Evolutionary conservation across 371 early-diverging fungal genomes (phyloP).

Genomic region (Mortierella sp.): DNA sequence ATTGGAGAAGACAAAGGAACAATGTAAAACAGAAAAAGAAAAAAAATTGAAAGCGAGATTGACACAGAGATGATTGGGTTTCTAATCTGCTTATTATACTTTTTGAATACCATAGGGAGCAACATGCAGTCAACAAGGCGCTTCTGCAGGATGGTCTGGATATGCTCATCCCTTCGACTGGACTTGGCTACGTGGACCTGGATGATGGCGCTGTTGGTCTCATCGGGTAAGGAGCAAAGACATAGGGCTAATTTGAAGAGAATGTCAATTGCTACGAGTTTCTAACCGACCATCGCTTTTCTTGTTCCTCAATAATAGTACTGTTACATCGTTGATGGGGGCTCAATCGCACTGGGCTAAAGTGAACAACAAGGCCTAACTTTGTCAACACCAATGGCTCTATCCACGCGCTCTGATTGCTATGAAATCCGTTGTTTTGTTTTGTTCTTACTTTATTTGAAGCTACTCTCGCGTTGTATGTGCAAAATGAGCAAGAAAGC

Average conservation of each 20-base stretch:
- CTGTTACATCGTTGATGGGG: slow-evolving; percentile 54
- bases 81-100: background rate
- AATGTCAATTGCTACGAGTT: background rate
- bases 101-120: slow-evolving; percentile 59
- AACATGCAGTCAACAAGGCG: slow-evolving; percentile 60
- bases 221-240: slow-evolving; percentile 68
- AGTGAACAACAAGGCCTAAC: slow-evolving; percentile 33
- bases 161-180: slow-evolving; percentile 68
- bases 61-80: background rate
- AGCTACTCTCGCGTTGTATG: background rate
- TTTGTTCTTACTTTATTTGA: background rate
- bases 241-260: background rate
- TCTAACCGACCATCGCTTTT: background rate
- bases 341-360: slow-evolving; percentile 56
- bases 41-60: too few species aligned
- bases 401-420: background rate
- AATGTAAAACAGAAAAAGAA: too few species aligned
- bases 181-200: slow-evolving; percentile 65
- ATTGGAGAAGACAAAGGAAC: too few species aligned
- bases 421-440: background rate
- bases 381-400: background rate
- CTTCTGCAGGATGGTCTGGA: slow-evolving; percentile 74
- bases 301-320: slow-evolving; percentile 8
- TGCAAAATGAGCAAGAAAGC: background rate
- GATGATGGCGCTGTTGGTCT: slow-evolving; percentile 78